phyloP scores from a whole-genome alignment of 805 yeast species.

The Metschnikowia rubicola region DNA sequence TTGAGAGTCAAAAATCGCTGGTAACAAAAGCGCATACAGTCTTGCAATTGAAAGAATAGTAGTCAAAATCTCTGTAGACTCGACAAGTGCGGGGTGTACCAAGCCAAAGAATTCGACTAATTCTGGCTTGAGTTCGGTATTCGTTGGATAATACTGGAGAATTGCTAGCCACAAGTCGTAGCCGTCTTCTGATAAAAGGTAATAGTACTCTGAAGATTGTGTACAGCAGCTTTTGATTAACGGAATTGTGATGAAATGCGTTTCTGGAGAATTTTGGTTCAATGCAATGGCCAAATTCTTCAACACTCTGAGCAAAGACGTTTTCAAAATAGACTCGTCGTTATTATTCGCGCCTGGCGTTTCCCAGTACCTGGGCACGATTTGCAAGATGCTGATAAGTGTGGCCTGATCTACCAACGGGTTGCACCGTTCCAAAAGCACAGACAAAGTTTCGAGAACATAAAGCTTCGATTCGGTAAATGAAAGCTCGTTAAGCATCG shows the following conservation, averaged over 20 bases:
- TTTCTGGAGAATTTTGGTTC: slow-evolving; percentile 46
- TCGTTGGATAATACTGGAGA: slow-evolving; percentile 55
- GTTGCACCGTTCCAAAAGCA: slow-evolving; percentile 59
- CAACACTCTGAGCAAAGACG: slow-evolving; percentile 48
- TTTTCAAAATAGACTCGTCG: slow-evolving; percentile 37
- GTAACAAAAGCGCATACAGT: slow-evolving; percentile 54
- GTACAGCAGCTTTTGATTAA: slow-evolving; percentile 64
- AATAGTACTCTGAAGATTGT: slow-evolving; percentile 31
- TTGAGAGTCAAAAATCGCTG: slow-evolving; percentile 36
- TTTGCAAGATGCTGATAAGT: slow-evolving; percentile 46
- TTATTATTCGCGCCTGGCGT: slow-evolving; percentile 40
- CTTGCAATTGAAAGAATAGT: slow-evolving; percentile 57
- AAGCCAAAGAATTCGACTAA: slow-evolving; percentile 48
- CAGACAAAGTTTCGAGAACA: slow-evolving; percentile 63
- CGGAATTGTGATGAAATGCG: slow-evolving; percentile 60
- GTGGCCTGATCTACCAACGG: slow-evolving; percentile 55
- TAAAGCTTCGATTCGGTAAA: slow-evolving; percentile 76
- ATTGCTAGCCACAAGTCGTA: slow-evolving; percentile 77
- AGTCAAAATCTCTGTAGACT: slow-evolving; percentile 73
- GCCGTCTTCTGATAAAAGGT: slow-evolving; percentile 80
- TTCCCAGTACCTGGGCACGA: slow-evolving; percentile 79
- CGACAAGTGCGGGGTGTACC: slow-evolving; percentile 55
- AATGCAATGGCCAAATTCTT: slow-evolving; percentile 55
- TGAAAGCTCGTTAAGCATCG: slow-evolving; percentile 47
- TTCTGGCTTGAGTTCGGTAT: slow-evolving; percentile 29